Conservation (phyloP, 331 rosid genomes). For the Quercus lobata region DNA sequence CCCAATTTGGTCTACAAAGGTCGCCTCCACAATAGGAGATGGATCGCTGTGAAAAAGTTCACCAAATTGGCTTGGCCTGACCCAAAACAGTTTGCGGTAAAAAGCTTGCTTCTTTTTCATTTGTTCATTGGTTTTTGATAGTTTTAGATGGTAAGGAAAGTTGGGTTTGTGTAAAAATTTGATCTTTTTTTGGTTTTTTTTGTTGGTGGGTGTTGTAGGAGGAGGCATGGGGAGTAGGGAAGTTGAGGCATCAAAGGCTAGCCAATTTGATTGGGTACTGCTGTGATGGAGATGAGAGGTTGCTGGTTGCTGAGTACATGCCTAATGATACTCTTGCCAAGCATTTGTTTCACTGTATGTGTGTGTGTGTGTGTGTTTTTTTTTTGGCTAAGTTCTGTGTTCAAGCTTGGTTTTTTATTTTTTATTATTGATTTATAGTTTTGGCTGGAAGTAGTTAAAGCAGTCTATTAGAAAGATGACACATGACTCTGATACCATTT, state of each 20-base stretch:
- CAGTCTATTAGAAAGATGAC: too few relatives aligned
- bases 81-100: slow-evolving; percentile 84
- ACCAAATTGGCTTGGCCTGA: slow-evolving; percentile 93
- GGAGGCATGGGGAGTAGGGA: slow-evolving; percentile 87
- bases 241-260: slow-evolving; percentile 73
- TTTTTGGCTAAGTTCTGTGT: not conserved
- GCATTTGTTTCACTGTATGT: slow-evolving; percentile 93
- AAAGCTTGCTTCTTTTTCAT: not conserved
- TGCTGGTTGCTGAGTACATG: slow-evolving; percentile 95
- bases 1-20: slow-evolving; percentile 89
- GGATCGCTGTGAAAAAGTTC: slow-evolving; percentile 98
- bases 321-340: slow-evolving; percentile 97
- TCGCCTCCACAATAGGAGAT: slow-evolving; percentile 61
- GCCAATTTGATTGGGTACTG: slow-evolving; percentile 94
- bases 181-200: not conserved
- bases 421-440: not conserved
- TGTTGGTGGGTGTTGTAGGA: slow-evolving; percentile 38
- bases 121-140: not conserved
- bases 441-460: not conserved
- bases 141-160: not conserved
- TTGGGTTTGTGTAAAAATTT: not conserved
- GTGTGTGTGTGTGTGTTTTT: not conserved
- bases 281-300: slow-evolving; percentile 95
- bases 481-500: too few relatives aligned
- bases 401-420: not conserved